Evolutionary conservation across 129 eudicot species (phyloP).

Genomic region (Centaurea solstitialis): DNA sequence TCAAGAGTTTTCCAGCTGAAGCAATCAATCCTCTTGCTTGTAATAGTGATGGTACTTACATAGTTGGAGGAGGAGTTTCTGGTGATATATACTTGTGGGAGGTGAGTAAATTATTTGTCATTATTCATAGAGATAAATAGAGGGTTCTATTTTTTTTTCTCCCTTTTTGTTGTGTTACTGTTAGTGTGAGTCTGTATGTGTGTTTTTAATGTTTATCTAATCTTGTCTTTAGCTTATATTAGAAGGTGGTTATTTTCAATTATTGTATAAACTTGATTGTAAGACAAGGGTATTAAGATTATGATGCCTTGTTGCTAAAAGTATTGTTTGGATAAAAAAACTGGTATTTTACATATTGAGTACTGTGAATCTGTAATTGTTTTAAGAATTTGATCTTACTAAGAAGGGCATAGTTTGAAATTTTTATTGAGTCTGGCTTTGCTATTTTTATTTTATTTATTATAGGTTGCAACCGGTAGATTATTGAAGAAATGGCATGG

Average conservation of each 20-base stretch:
- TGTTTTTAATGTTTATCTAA: background rate
- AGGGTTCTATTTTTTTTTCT: background rate
- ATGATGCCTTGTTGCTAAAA: background rate
- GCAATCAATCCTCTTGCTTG: slow-evolving; percentile 64
- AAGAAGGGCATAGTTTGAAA: background rate
- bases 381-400: background rate
- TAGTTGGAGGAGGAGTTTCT: slow-evolving; percentile 70
- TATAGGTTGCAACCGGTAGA: slow-evolving; percentile 80
- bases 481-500: slow-evolving; percentile 92
- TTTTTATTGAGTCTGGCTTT: slow-evolving; percentile 5
- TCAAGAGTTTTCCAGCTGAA: slow-evolving; percentile 88
- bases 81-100: slow-evolving; percentile 88
- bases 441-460: background rate
- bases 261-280: background rate
- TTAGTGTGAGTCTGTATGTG: background rate
- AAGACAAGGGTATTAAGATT: background rate
- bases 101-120: slow-evolving; percentile 31
- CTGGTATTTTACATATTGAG: background rate
- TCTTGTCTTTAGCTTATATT: background rate
- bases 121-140: background rate
- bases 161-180: background rate
- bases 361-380: background rate
- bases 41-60: slow-evolving; percentile 64
- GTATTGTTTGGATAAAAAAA: slow-evolving; percentile 2
- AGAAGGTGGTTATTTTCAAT: background rate